These are phyloP conservation scores for Acacia pycnantha DNA, from an alignment of 331 rosid species.

Conservation along the genomic window DNA sequence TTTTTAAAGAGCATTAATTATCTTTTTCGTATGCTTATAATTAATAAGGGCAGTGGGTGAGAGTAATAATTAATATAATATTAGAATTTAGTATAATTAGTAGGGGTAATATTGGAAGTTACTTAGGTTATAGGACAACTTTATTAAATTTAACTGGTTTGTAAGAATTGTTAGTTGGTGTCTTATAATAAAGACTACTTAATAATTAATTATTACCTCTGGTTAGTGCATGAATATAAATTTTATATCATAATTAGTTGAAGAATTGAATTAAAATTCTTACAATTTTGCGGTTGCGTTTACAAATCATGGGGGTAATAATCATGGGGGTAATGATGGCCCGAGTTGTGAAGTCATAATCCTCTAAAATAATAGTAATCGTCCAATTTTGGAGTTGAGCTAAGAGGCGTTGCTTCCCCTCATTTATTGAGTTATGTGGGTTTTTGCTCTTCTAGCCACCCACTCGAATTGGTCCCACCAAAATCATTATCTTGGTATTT, in stretches of 20 bases:
- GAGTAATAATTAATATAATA: too few relatives aligned
- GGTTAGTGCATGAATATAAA: constrained; percentile 1
- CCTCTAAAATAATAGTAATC: constrained; percentile 26
- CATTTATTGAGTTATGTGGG: constrained; percentile 8
- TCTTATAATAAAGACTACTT: too few relatives aligned
- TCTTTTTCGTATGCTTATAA: too few relatives aligned
- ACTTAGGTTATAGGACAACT: too few relatives aligned
- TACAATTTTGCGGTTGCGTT: background rate
- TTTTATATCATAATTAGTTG: background rate
- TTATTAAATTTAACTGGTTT: too few relatives aligned
- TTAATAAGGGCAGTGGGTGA: too few relatives aligned
- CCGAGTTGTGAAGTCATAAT: constrained; percentile 54
- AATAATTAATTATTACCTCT: background rate
- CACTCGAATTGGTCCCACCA: constrained; percentile 29
- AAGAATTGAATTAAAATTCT: background rate
- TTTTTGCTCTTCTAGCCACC: constrained; percentile 43
- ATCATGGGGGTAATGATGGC: constrained; percentile 51
- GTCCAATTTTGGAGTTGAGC: constrained; percentile 16
- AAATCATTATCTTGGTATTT: constrained; percentile 23
- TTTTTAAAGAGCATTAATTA: too few relatives aligned
- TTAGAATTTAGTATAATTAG: too few relatives aligned
- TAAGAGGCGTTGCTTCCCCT: background rate
- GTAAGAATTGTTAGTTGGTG: too few relatives aligned
- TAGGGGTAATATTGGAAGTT: too few relatives aligned
- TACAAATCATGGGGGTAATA: constrained; percentile 49